Base-by-base conservation (phyloP, 2,329 filamentous ascomycete species). In the Botryosphaeria dothidea region DNA sequence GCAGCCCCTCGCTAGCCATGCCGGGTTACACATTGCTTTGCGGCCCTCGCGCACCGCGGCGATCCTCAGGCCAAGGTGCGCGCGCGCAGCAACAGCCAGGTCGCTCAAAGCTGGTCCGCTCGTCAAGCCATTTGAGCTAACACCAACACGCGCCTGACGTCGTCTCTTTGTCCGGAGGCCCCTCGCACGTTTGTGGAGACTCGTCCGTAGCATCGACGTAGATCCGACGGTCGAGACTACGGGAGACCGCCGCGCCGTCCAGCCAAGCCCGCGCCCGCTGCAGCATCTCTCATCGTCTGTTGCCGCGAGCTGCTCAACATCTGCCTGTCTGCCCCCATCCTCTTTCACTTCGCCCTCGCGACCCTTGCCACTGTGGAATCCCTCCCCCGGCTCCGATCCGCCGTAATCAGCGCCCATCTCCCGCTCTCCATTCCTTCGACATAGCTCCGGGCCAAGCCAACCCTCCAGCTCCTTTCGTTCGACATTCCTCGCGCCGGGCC, bases 161-260 rank as follows among this genome's bases (percentile, higher is more conserved):
- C 56, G 56, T 45, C 56, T 58, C 38, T 60, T 58, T 57, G 54
- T 43, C 36, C 34, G 36, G 6, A n/a, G 15, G 13, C 36, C 46
- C 54, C 36, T 57, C 52, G 34, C 52, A 27, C 52, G 52, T 57
- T 57, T 57, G 52, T 57, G 52, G 52, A 57, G 52, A 57, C 52
- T 34, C 23, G 17, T 52, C 49, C 49, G 49, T 52, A 52, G 49
- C 49, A 52, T 52, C 49, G 49, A 19, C 49, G 56, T 60, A 60
- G 56, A 60, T 60, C 56, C 56, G 27, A 31, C 38, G 56, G 56
- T 60, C 56, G 27, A 60, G 56, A 60, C 49, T 52, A 52, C 49
- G 49, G 49, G 49, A 52, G 49, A 52, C 49, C 49, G 49, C 49
- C 49, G 49, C 41, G 41, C 56, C 56, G n/a, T 31, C 52, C 56